Percentiles rank a stretch among this genome's conserved stretches.
phyloP scores from a whole-genome alignment of 78 protist genomes.

The Dictyostelium discoideum region DNA sequence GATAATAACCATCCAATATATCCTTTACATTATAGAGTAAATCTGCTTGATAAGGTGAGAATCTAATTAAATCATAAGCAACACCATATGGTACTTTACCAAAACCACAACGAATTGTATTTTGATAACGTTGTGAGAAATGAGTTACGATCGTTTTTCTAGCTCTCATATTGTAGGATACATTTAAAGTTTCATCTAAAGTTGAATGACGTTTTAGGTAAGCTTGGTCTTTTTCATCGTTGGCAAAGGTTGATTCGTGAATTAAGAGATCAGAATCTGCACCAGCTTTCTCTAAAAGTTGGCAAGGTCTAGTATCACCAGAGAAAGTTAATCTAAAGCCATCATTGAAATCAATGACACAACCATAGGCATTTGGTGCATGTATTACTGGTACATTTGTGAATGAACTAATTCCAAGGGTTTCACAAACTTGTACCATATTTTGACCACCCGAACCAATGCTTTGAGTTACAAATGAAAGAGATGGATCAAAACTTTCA shows the following conservation, averaged over 20 bases:
- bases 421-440: neutral
- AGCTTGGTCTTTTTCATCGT: constrained; percentile 79
- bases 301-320: constrained; percentile 96
- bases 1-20: neutral
- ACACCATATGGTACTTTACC: neutral
- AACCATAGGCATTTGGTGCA: constrained; percentile 79
- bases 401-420: neutral
- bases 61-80: constrained; percentile 24
- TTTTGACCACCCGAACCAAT: neutral
- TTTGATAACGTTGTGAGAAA: constrained; percentile 86
- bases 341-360: constrained; percentile 35
- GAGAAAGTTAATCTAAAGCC: constrained; percentile 81
- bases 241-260: constrained; percentile 98
- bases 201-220: constrained; percentile 84
- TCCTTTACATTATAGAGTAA: neutral
- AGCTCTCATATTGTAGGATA: constrained; percentile 87
- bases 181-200: constrained; percentile 85
- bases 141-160: constrained; percentile 86
- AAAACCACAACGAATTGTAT: neutral
- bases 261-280: constrained; percentile 77
- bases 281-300: constrained; percentile 54
- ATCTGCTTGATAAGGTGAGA: constrained; percentile 57
- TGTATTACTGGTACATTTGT: constrained; percentile 79
- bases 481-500: no score
- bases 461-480: neutral